Evolutionary conservation across 768 basidiomycete genomes (phyloP), one percentile per base, ranked within the genome.

Genomic region (Termitomyces sp.): DNA sequence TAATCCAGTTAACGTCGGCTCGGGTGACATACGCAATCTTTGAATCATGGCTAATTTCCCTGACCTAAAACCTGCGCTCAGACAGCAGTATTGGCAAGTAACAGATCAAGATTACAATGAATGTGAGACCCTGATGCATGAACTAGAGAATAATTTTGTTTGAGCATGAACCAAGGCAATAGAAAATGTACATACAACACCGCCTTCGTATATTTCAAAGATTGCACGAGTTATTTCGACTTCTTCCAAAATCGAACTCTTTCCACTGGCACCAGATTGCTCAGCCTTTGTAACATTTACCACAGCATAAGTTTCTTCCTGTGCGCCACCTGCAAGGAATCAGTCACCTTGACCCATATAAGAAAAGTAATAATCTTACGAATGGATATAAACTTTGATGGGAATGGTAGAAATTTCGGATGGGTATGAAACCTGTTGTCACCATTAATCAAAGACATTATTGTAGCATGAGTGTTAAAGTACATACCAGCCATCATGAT

Each of bases 201-300:
- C 93, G 13, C 94, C 94, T 74, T 95, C 93, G 67, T 95, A 96
- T 9, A 91, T 75, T 72, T 96, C 94, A 65, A 95, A 96, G 58
- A 94, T 74, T 0, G 92, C 92, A 35, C 94, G 78, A 22, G 90
- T 92, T 45, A 88, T 72, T 72, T 96, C 94, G 24, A 93, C 78
- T 69, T 95, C 92, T 74, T 96, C 94, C 9, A 96, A 68, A 36
- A 91, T 78, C 18, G 70, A 76, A 20, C 75, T 72, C 0, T 72
- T 52, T 38, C 67, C 22, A 48, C 68, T 79, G 7, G 74, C 22
- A 48, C 68, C 80, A 7, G 74, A 66, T 36, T 72, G 68, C 28
- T 70, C 70, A 1, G 74, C 67, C 48, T 75, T 79, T 15, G 79
- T 84, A 44, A 91, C 69, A 63, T 92, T 88, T 12, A 94, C 79